Evolutionary conservation across 306 rosid genomes (phyloP), one percentile per base, ranked within the genome.

Genomic region (Fragaria nilgerrensis): DNA sequence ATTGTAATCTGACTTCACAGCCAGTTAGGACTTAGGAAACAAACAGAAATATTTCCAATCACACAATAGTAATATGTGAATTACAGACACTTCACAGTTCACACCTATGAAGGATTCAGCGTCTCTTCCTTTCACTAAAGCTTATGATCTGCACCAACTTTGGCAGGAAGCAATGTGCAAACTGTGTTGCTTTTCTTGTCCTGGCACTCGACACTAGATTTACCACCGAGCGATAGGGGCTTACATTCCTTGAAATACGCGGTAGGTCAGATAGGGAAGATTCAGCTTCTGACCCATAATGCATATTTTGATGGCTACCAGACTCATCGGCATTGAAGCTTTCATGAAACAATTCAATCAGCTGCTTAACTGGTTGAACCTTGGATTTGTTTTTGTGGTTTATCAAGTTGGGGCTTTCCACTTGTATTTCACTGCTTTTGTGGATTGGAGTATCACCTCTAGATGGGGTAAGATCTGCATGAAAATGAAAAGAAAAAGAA

Each of bases 271-370:
- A 66, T 49, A 6, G 16, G 39, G 70, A 56, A 69, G 80, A 25
- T 19, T 37, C 78, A 8, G 63, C 75, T 58, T 77, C 77, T 14
- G 79, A 20, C 9, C 53, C 53, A 23, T 34, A 43, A 56, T 47
- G n/a, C 17, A 71, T 27, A 29, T 47, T 63, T 67, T 37, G 81
- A 50, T 39, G 45, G 34, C 55, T 79, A 8, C 53, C 70, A 17
- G 47, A 58, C 5, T 77, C 83, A 14, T 70, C 72, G 19, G 47
- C 47, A 29, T 55, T 44, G 10, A 55, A 81, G 39, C 87, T 86
- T 36, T 86, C 90, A 4, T 49, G 81, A 73, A 85, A 87, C 74
- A 87, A 75, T 16, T 87, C 91, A 55, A 87, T 62, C 12, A 87
- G 84, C 23, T 72, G 87, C 65, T 82, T 85, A 25, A 76, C 72